Percentiles rank a stretch among this genome's conserved stretches.
phyloP scores from a whole-genome alignment of 768 basidiomycete species.

The Naganishia friedmannii region DNA sequence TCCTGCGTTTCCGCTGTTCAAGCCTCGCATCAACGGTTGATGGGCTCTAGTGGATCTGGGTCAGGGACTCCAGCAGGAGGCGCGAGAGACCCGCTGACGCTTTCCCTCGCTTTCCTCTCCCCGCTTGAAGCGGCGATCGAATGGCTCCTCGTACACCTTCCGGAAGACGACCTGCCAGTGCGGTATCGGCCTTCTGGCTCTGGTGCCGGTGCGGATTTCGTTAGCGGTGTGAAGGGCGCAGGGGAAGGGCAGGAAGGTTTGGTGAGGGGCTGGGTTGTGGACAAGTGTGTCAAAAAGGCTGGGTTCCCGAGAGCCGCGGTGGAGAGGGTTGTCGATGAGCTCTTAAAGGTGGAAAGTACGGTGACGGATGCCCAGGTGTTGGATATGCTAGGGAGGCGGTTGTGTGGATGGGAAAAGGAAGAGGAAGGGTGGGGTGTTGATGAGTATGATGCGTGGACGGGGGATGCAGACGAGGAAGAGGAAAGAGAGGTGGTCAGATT shows the following conservation, averaged over 20 bases:
- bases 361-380: conserved; percentile 56
- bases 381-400: conserved; percentile 56
- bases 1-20: conserved; percentile 58
- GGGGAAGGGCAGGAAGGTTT: conserved; percentile 52
- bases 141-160: conserved; percentile 74
- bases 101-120: conserved; percentile 57
- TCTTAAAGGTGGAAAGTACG: conserved; percentile 30
- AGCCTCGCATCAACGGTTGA: conserved; percentile 43
- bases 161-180: conserved; percentile 79
- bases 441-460: conserved; percentile 34
- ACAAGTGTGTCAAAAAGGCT: conserved; percentile 75
- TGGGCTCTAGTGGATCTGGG: conserved; percentile 21
- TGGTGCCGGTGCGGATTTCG: conserved; percentile 44
- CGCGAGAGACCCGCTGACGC: conserved; percentile 58
- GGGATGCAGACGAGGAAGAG: conserved; percentile 32
- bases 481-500: conserved; percentile 42
- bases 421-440: conserved; percentile 48
- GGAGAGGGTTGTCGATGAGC: conserved; percentile 57
- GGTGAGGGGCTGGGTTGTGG: conserved; percentile 73
- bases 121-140: conserved; percentile 77
- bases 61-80: not conserved
- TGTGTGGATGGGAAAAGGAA: conserved; percentile 48
- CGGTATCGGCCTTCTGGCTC: conserved; percentile 47
- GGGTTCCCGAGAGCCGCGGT: conserved; percentile 76
- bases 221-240: conserved; percentile 40